phyloP scores from a whole-genome alignment of 176 grass and related monocot species.

The Aegilops bicornis region DNA sequence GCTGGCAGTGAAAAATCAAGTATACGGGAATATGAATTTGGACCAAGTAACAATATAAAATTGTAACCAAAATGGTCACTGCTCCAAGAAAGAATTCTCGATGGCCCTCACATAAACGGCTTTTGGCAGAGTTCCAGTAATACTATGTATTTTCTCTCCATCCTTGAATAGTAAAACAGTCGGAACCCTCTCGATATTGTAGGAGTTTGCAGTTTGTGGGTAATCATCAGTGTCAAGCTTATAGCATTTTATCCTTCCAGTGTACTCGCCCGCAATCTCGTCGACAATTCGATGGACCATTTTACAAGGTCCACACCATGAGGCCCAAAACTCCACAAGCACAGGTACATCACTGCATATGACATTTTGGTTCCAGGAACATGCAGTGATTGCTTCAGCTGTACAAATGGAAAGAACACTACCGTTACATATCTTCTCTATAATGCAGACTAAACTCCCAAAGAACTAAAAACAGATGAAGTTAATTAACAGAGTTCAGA shows the following conservation, averaged over 20 bases:
- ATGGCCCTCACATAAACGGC: conserved; percentile 80
- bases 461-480: neutral
- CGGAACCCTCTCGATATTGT: conserved; percentile 64
- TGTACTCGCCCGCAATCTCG: conserved; percentile 80
- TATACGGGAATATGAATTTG: conserved; percentile 15
- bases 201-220: conserved; percentile 56
- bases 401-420: conserved; percentile 34
- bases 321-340: conserved; percentile 88
- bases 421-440: conserved; percentile 26
- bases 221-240: conserved; percentile 80
- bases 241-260: conserved; percentile 75
- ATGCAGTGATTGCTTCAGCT: conserved; percentile 81
- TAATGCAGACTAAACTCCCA: neutral
- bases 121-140: conserved; percentile 85
- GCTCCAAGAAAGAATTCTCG: conserved; percentile 65
- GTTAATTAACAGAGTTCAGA: neutral
- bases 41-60: conserved; percentile 10
- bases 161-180: conserved; percentile 90
- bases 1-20: conserved; percentile 11
- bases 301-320: conserved; percentile 87
- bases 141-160: conserved; percentile 74
- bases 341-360: conserved; percentile 78
- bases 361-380: conserved; percentile 73
- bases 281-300: conserved; percentile 69
- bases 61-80: conserved; percentile 30